Evolutionary conservation across 225 moss, liverwort and hornwort species (phyloP).

Genomic region (Antitrichia curtipendula): DNA sequence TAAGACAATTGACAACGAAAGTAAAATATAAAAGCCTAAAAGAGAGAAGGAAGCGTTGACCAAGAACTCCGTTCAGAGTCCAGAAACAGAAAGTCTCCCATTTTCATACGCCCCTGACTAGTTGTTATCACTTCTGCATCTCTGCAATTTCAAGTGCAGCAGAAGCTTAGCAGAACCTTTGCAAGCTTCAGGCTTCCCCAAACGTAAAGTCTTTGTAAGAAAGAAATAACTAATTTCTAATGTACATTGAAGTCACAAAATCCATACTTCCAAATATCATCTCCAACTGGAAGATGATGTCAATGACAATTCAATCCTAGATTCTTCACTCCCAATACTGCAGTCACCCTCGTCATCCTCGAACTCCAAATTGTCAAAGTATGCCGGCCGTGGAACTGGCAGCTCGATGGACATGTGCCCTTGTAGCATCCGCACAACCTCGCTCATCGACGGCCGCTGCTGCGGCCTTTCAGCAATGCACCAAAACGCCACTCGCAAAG

Average conservation of each 20-base stretch:
- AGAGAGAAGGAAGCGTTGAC: background rate
- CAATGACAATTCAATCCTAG: background rate
- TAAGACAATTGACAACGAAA: background rate
- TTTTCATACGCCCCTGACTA: background rate
- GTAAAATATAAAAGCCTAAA: background rate
- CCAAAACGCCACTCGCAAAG: background rate
- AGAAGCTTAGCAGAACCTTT: too few species aligned
- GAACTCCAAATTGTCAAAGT: background rate
- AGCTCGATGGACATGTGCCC: background rate
- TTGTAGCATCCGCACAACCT: background rate
- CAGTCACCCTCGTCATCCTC: background rate
- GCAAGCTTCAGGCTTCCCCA: background rate
- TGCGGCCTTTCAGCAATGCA: background rate
- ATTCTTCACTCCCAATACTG: background rate
- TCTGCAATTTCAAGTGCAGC: too few species aligned
- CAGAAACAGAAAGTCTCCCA: background rate
- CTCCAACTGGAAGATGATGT: background rate
- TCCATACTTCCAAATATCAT: background rate
- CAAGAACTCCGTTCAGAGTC: background rate
- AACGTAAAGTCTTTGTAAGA: background rate
- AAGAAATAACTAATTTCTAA: background rate
- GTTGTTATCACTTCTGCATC: background rate
- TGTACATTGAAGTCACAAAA: background rate
- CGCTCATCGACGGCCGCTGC: background rate
- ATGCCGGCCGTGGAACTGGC: background rate